Evolutionary conservation across 768 basidiomycete species (phyloP).

Genomic region (Boletellus emodensis): DNA sequence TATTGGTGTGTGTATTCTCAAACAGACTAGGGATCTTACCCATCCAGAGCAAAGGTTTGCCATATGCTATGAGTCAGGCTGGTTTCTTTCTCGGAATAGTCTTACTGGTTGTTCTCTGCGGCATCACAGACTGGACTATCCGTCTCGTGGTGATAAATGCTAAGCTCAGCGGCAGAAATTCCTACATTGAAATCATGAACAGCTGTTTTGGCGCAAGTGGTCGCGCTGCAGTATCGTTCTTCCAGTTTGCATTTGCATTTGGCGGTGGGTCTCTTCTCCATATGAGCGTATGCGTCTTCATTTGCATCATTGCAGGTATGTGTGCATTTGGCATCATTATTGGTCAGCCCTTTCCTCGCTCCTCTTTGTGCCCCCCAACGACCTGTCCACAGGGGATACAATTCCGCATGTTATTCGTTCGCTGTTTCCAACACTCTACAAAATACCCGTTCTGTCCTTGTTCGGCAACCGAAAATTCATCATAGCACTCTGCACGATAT

Average conservation of each 20-base stretch:
- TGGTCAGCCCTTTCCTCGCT: conserved; percentile 30
- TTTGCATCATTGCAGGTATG: conserved; percentile 61
- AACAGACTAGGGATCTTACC: not conserved
- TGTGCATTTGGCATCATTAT: conserved; percentile 98
- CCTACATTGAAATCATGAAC: conserved; percentile 94
- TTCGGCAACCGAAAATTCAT: conserved; percentile 87
- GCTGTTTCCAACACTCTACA: conserved; percentile 65
- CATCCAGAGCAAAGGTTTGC: conserved; percentile 56
- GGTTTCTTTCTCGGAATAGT: conserved; percentile 86
- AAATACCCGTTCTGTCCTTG: conserved; percentile 69
- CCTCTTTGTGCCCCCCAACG: not conserved
- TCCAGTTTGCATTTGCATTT: conserved; percentile 97
- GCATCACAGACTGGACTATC: conserved; percentile 96
- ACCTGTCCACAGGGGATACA: conserved; percentile 66
- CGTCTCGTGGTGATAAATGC: conserved; percentile 93
- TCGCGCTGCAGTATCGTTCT: conserved; percentile 91
- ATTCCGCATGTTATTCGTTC: conserved; percentile 91
- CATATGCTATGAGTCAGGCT: conserved; percentile 91
- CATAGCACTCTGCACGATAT: conserved; percentile 80
- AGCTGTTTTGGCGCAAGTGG: conserved; percentile 89
- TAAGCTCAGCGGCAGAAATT: conserved; percentile 87
- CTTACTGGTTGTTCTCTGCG: conserved; percentile 76
- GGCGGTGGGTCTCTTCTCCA: conserved; percentile 57
- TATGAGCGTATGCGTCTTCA: conserved; percentile 1
- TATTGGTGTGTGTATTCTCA: conserved; percentile 48